These are phyloP conservation scores for Citrus trifoliata DNA, from an alignment of 345 rosid genomes.

Conservation along the genomic window DNA sequence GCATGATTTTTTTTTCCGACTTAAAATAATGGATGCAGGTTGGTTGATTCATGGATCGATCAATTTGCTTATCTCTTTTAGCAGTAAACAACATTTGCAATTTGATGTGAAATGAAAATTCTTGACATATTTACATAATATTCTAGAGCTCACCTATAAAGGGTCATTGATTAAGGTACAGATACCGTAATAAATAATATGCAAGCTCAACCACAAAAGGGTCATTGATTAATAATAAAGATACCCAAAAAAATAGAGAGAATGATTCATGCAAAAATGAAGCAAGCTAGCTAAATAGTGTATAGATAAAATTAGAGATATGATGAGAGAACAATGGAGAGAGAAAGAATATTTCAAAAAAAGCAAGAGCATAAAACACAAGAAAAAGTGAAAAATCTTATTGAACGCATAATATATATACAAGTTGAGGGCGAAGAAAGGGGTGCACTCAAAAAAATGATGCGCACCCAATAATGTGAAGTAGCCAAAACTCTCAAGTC, in stretches of 20 bases:
- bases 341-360: neutral
- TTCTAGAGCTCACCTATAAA: neutral
- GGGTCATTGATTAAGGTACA: neutral
- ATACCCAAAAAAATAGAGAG: conserved; percentile 12
- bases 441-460: conserved; percentile 21
- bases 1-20: neutral
- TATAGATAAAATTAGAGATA: neutral
- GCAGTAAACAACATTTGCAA: neutral
- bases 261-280: conserved; percentile 7
- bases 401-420: conserved; percentile 13
- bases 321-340: conserved; percentile 1
- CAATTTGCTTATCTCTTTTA: neutral
- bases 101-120: conserved; percentile 4
- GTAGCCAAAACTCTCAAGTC: conserved; percentile 12
- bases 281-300: neutral
- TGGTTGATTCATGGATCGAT: neutral
- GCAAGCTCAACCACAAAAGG: neutral
- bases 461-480: conserved; percentile 29
- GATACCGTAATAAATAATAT: neutral
- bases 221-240: neutral
- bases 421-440: conserved; percentile 34
- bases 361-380: neutral
- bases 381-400: neutral
- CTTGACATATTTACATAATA: neutral
- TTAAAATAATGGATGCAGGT: neutral